Evolutionary conservation across 345 rosid genomes (phyloP).

Genomic region (Anacardium occidentale): DNA sequence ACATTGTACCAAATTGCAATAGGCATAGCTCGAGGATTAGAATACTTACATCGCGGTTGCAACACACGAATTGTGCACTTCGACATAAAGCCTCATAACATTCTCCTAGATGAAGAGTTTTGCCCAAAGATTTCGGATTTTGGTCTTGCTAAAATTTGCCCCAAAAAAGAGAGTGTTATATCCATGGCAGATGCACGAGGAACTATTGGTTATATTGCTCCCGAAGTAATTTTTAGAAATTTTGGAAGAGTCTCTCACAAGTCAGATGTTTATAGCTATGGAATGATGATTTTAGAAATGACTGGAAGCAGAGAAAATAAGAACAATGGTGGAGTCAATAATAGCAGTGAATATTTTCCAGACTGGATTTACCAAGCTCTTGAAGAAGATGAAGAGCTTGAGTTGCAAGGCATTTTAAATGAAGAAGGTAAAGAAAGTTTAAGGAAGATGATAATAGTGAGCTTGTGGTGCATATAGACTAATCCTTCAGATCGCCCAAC

Average conservation of each 20-base stretch:
- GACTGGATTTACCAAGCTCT: background rate
- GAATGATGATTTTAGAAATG: no score
- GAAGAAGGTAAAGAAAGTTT: background rate
- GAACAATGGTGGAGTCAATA: no score
- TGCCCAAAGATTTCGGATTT: constrained; percentile 9
- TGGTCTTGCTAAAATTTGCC: background rate
- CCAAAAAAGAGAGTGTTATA: background rate
- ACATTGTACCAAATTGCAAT: background rate
- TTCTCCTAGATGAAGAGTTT: constrained; percentile 4
- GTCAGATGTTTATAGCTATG: no score
- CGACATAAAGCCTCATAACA: constrained; percentile 7
- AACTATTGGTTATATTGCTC: background rate
- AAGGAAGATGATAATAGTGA: background rate
- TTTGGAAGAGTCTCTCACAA: no score
- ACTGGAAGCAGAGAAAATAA: no score
- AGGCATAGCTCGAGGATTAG: constrained; percentile 7
- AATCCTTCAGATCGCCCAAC: background rate
- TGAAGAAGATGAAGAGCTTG: background rate
- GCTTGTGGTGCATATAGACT: background rate
- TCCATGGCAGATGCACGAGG: background rate
- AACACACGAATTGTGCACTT: constrained; percentile 1
- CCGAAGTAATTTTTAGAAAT: background rate
- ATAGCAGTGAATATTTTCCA: background rate
- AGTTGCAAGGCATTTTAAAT: background rate
- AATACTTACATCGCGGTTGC: constrained; percentile 7